phyloP scores from a whole-genome alignment of 2,329 filamentous ascomycete species.

The Pyrenochaeta sp. region DNA sequence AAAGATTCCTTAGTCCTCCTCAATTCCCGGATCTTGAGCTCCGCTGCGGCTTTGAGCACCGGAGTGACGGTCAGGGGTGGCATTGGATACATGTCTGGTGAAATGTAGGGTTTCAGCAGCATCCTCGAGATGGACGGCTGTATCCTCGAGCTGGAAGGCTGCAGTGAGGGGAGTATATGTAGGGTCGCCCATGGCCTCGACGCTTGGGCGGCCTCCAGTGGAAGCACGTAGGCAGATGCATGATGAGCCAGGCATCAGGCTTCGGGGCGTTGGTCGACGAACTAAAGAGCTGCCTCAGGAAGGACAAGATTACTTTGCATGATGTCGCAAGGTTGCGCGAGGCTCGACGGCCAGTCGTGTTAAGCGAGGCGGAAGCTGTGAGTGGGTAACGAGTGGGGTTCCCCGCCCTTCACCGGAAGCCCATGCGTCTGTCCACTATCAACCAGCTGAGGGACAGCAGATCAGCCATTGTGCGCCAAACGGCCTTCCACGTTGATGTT shows the following conservation, averaged over 20 bases:
- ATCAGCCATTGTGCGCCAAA: no score
- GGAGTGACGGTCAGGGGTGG: constrained; percentile 21
- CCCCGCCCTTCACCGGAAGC: constrained; percentile 8
- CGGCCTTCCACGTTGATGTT: no score
- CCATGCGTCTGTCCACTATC: no score
- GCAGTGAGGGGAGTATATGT: constrained; percentile 10
- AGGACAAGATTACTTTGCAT: constrained; percentile 22
- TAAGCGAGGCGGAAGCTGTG: constrained; percentile 4
- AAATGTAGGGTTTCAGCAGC: not conserved
- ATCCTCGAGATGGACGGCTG: not conserved
- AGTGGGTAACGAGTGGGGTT: not conserved
- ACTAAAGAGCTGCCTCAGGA: constrained; percentile 2
- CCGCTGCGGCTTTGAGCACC: constrained; percentile 26
- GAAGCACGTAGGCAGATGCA: constrained; percentile 15
- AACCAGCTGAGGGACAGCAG: not conserved
- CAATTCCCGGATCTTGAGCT: constrained; percentile 63
- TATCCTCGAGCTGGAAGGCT: not conserved
- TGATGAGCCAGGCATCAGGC: constrained; percentile 11
- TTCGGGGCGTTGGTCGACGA: constrained; percentile 1
- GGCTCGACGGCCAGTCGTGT: constrained; percentile 5
- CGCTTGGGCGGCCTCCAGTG: constrained; percentile 1
- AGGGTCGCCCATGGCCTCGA: not conserved
- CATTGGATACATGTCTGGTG: constrained; percentile 8
- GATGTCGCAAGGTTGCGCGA: constrained; percentile 10
- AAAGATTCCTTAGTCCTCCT: constrained; percentile 60